Base-by-base conservation (phyloP, 2,329 filamentous ascomycete species). In the Xylaria sp. region DNA sequence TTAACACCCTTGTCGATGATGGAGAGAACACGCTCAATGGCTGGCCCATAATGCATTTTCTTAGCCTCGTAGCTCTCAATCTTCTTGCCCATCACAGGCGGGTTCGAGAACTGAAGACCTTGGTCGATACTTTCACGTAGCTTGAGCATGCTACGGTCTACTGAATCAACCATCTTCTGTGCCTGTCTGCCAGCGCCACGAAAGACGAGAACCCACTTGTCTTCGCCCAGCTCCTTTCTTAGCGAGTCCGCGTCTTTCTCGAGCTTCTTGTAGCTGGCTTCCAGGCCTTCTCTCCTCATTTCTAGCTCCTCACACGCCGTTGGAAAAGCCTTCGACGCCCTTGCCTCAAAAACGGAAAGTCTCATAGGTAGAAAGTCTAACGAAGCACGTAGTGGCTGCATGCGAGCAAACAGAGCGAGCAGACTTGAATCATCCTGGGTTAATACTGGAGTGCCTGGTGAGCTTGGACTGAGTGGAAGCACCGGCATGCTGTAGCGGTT, bases 1-100 rank as follows among this genome's bases (percentile, higher is more conserved):
- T 93, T 92, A 76, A 98, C 92, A n/a, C 96, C 96, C 78, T 94
- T 95, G 75, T 98, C 94, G 60, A 98, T 98, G 78, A 98, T 97
- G 48, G 91, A 90, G 20, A 98, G 83, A 8, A 99, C 94, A 51
- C 94, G 89, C 78, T 96, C 93, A 78, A 99, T 97, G 1, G 96
- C 95, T 10, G 94, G 93, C 1, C 94, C 92, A 77, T 98, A 99
- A 79, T 98, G 95, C 68, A 90, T 90, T 81, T 95, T 97, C 85
- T 98, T 99, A 52, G 92, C 93, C 78, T 98, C 94, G 79, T 97
- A 99, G 75, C 88, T 97, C 80, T 97, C 94, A 51, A 97, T 90
- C 80, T 94, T 95, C 82, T 96, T 97, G 69, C 86, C 85, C 82
- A 96, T 87, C 1, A 85, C 84, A 6, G 90, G 84, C 25, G 89